These are phyloP conservation scores for Parasitella parasitica DNA, from an alignment of 371 early-diverging fungal species.

Conservation along the genomic window DNA sequence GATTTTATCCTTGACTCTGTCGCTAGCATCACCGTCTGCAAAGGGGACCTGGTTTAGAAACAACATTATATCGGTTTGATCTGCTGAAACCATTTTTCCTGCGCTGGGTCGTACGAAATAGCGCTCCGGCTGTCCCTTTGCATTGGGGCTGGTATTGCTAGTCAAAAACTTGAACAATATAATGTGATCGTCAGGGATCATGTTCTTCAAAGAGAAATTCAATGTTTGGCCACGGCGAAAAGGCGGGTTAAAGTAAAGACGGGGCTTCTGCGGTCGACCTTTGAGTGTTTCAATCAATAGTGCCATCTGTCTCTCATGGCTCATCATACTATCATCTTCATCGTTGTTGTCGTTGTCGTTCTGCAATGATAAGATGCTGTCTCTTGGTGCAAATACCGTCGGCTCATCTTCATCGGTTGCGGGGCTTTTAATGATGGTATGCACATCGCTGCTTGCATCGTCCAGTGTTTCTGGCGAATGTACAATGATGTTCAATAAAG, in stretches of 20 bases:
- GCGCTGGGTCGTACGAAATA: constrained; percentile 50
- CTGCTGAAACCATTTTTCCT: constrained; percentile 31
- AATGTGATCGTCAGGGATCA: constrained; percentile 44
- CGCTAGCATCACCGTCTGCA: neutral
- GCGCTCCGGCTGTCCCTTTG: constrained; percentile 24
- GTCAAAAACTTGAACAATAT: constrained; percentile 49
- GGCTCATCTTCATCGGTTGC: constrained; percentile 7
- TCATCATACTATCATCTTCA: neutral
- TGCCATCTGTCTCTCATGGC: constrained; percentile 11
- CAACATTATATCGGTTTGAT: constrained; percentile 36
- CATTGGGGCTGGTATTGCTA: constrained; percentile 16
- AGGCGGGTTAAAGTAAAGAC: constrained; percentile 27
- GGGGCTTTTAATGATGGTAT: constrained; percentile 24
- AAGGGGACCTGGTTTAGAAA: constrained; percentile 43
- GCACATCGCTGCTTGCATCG: neutral
- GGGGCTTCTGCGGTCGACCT: neutral
- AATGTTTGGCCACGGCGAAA: constrained; percentile 40
- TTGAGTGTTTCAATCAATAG: constrained; percentile 1
- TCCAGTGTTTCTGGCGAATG: constrained; percentile 3
- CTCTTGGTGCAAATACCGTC: constrained; percentile 6
- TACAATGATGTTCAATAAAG: constrained; percentile 31
- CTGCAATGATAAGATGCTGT: neutral
- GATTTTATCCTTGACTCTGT: constrained; percentile 33
- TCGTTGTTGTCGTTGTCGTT: neutral
- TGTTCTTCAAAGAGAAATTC: constrained; percentile 33